Evolutionary conservation across 257 asterid species (phyloP).

Genomic region (Solanum commersonii): DNA sequence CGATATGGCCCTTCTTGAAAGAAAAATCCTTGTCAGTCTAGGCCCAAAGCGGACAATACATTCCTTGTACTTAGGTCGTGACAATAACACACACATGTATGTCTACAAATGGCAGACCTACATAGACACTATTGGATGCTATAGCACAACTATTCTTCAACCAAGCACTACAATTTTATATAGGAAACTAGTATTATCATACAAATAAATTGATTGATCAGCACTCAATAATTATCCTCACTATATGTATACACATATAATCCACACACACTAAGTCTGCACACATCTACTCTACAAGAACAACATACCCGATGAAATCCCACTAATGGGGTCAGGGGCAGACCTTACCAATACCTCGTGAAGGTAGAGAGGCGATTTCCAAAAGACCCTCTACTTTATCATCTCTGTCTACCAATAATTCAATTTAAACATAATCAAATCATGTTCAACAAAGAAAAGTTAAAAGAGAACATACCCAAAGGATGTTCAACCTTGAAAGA

Average conservation of each 20-base stretch:
- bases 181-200: neutral
- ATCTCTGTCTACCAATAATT: neutral
- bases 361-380: too few species aligned
- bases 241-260: neutral
- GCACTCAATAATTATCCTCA: neutral
- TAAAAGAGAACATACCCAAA: conserved; percentile 29
- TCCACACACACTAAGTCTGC: neutral
- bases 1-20: neutral
- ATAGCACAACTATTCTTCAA: neutral
- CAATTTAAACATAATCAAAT: neutral
- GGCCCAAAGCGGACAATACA: neutral
- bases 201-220: neutral
- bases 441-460: neutral
- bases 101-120: neutral
- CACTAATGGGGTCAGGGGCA: neutral
- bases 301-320: neutral
- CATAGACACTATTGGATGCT: neutral
- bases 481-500: conserved; percentile 55
- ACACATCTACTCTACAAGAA: neutral
- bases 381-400: neutral
- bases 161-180: neutral
- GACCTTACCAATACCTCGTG: neutral
- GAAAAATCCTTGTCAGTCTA: neutral
- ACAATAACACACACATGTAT: neutral
- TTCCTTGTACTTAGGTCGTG: too few species aligned